Percentiles rank a stretch among this genome's conserved stretches.
These are phyloP conservation scores for Microstegium vimineum DNA, from an alignment of 176 grass and related monocot species.

Conservation along the genomic window DNA sequence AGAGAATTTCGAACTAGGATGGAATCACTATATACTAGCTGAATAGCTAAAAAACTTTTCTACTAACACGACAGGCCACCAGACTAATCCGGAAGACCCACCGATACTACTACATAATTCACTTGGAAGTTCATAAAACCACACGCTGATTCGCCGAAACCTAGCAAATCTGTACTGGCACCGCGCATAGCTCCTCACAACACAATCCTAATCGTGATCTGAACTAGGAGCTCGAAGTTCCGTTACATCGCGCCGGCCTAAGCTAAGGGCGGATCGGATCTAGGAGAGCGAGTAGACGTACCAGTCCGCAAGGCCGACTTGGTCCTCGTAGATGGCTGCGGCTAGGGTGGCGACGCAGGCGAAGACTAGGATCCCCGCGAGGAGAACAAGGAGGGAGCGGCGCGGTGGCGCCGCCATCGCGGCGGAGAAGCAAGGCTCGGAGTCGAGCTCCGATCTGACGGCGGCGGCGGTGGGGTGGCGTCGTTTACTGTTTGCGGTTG, in stretches of 20 bases:
- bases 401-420: slow-evolving; percentile 46
- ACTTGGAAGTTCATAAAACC: slow-evolving; percentile 9
- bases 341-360: slow-evolving; percentile 33
- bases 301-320: slow-evolving; percentile 96
- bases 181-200: not conserved
- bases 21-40: not conserved
- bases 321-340: slow-evolving; percentile 80
- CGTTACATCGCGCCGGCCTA: not conserved
- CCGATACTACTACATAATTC: slow-evolving; percentile 1
- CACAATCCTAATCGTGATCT: not conserved
- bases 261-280: slow-evolving; percentile 13
- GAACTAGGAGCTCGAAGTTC: not conserved
- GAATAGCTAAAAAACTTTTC: not conserved
- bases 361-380: slow-evolving; percentile 33
- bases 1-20: not conserved
- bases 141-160: slow-evolving; percentile 1
- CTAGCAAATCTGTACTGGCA: not conserved
- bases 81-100: not conserved
- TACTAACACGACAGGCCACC: not conserved
- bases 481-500: slow-evolving; percentile 6
- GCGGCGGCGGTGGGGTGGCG: not conserved
- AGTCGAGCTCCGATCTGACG: slow-evolving; percentile 38
- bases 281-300: slow-evolving; percentile 28
- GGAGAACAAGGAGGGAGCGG: slow-evolving; percentile 17
- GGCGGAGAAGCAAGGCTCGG: not conserved